Evolutionary conservation across 208 protist species (phyloP), one percentile per base, ranked within the genome.

Genomic region (Trypanosoma melophagium): DNA sequence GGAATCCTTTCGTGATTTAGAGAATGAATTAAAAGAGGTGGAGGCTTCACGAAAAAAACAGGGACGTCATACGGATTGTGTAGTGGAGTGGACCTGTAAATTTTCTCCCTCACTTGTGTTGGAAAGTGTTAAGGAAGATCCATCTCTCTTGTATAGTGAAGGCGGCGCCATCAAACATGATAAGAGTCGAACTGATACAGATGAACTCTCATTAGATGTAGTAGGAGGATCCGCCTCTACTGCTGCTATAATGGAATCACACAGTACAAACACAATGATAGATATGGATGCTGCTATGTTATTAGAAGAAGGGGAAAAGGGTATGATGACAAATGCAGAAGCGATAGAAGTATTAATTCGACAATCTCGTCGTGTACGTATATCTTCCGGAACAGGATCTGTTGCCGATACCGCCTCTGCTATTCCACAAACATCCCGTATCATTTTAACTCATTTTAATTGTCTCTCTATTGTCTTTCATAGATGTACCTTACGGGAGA

Each of bases 401-500:
- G 50, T 35, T 1, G 54, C 42, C 12, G 56, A 69, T 55, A 58
- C 62, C 9, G 25, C 35, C 0, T 14, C 57, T 44, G 52, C 70
- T 5, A 68, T 68, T 50, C 56, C 61, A 22, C 57, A 67, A 28
- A 69, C 62, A 24, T 22, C 12, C 0, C 51, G 44, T 58, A 47
- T 76, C n/a, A 28, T 68, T 22, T 40, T 50, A 22, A 72, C 54
- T 16, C 72, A 77, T 52, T 63, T 76, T 45, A 58, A 70, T 41
- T 76, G 81, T 44, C 40, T 86, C 47, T 54, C 58, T 25, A 53
- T 71, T 21, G 55, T 84, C 13, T 61, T 89, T 35, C 28, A 57
- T 38, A 68, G 69, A 19, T 84, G 75, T 54, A 69, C 80, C 9
- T 59, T 89, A 55, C 22, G 58, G 5, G 72, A 83, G 55, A 77